phyloP scores from a whole-genome alignment of 306 rosid species.

The Clitoria ternatea region DNA sequence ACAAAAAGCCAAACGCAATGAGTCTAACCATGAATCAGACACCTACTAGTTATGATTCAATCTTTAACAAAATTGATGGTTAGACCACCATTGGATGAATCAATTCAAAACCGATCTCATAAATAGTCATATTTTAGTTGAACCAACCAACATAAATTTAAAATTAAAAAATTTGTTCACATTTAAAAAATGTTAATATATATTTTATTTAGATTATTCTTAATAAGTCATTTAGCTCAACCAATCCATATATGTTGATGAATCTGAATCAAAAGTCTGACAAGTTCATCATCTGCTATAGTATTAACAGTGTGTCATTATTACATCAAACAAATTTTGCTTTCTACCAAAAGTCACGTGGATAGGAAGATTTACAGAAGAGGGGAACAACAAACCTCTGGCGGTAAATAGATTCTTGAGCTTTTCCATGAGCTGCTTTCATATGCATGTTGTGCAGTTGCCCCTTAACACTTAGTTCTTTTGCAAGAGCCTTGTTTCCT shows the following conservation, averaged over 20 bases:
- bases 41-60: background rate
- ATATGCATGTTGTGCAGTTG: conserved; percentile 87
- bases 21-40: background rate
- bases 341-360: background rate
- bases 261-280: conserved; percentile 10
- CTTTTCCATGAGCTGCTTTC: conserved; percentile 96
- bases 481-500: conserved; percentile 92
- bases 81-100: background rate
- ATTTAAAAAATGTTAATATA: background rate
- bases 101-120: background rate
- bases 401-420: conserved; percentile 92
- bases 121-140: background rate
- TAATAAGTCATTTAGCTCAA: background rate
- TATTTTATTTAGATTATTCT: background rate
- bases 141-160: background rate
- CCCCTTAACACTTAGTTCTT: conserved; percentile 86
- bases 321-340: background rate
- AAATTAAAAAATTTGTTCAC: background rate
- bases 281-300: background rate
- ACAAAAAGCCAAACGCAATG: too few relatives aligned
- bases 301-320: background rate
- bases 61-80: background rate
- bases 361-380: background rate
- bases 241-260: background rate
- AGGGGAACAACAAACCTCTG: conserved; percentile 70